phyloP scores from a whole-genome alignment of 169 alveolate genomes.

The Plasmodium sp. region DNA sequence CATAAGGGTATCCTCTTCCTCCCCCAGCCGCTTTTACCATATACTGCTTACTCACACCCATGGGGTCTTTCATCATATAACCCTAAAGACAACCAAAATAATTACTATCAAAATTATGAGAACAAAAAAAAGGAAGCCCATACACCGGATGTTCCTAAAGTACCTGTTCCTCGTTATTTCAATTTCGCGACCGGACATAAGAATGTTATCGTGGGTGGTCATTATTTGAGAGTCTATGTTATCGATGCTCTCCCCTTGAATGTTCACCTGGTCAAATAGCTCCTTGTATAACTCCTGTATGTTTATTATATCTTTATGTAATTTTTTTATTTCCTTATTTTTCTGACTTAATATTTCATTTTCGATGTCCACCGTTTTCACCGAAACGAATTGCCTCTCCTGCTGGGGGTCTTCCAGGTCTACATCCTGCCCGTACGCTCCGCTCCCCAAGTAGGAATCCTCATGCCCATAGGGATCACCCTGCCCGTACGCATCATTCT shows the following conservation, averaged over 20 bases:
- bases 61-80: slow-evolving; percentile 3
- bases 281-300: slow-evolving; percentile 70
- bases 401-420: slow-evolving; percentile 1
- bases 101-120: slow-evolving; percentile 30
- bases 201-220: slow-evolving; percentile 62
- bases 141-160: slow-evolving; percentile 53
- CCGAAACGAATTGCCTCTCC: slow-evolving; percentile 39
- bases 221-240: slow-evolving; percentile 66
- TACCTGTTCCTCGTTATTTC: slow-evolving; percentile 69
- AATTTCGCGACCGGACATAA: slow-evolving; percentile 54
- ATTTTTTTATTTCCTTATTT: slow-evolving; percentile 72
- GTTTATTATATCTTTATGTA: slow-evolving; percentile 67
- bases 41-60: neutral
- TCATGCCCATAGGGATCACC: neutral
- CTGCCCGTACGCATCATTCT: slow-evolving; percentile 14
- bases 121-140: slow-evolving; percentile 7
- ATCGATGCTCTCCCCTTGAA: slow-evolving; percentile 69
- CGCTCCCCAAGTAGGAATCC: neutral
- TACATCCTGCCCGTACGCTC: neutral
- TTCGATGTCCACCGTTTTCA: slow-evolving; percentile 66
- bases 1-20: neutral
- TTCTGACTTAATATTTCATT: slow-evolving; percentile 67
- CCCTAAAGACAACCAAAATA: slow-evolving; percentile 42
- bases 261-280: slow-evolving; percentile 57
- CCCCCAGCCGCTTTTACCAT: neutral